A percentile compares a stretch with the other conserved stretches of the same genome.
These are phyloP conservation scores for Aegilops bicornis DNA, from an alignment of 176 grass and related monocot species.

Conservation along the genomic window DNA sequence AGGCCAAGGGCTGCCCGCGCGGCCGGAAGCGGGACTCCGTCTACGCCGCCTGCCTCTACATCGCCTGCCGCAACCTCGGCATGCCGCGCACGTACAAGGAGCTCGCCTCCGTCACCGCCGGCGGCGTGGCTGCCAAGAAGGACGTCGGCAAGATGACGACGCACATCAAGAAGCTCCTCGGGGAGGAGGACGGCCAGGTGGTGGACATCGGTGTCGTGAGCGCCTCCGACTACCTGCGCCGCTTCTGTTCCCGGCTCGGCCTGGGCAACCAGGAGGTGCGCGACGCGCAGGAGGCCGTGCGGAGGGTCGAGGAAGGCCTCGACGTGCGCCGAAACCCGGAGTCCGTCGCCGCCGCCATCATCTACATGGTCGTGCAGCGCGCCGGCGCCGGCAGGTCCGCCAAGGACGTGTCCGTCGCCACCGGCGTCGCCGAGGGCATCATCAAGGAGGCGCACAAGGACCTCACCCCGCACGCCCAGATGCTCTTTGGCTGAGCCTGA, in stretches of 20 bases:
- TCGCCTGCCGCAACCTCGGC: constrained; percentile 48
- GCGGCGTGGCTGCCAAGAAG: constrained; percentile 12
- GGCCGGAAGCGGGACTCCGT: constrained; percentile 16
- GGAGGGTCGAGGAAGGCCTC: constrained; percentile 1
- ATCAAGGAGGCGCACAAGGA: constrained; percentile 48
- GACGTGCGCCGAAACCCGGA: constrained; percentile 43
- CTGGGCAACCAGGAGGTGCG: constrained; percentile 19
- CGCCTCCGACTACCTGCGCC: constrained; percentile 27
- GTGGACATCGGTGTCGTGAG: constrained; percentile 28
- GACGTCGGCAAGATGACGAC: constrained; percentile 23
- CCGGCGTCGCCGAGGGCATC: constrained; percentile 44
- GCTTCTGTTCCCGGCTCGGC: constrained; percentile 36
- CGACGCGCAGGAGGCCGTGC: constrained; percentile 21
- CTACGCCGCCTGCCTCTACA: constrained; percentile 43
- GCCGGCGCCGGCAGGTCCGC: constrained; percentile 14
- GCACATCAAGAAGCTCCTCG: constrained; percentile 41
- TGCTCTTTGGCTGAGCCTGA: constrained; percentile 32
- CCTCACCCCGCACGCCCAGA: constrained; percentile 7
- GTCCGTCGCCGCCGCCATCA: constrained; percentile 39
- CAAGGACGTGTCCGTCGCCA: constrained; percentile 38
- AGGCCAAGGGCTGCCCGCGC: neutral
- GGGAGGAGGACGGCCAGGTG: constrained; percentile 1
- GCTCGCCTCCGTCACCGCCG: constrained; percentile 14
- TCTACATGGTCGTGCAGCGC: constrained; percentile 40
- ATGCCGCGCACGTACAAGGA: constrained; percentile 43